These are phyloP conservation scores for Arabidopsis suecica DNA, from an alignment of 345 rosid species.

Conservation along the genomic window DNA sequence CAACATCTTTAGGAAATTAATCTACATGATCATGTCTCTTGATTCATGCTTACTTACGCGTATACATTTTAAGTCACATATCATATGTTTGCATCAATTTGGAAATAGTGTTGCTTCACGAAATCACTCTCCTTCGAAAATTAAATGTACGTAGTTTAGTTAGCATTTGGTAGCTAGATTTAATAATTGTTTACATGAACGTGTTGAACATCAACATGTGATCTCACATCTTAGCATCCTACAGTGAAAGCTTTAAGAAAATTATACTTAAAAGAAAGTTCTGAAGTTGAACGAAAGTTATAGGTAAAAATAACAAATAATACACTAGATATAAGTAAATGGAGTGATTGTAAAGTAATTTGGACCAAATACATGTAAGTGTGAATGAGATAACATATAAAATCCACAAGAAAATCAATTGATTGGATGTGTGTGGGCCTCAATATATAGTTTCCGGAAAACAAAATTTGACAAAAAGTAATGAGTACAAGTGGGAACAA, in stretches of 20 bases:
- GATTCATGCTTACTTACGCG: constrained; percentile 25
- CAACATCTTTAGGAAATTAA: constrained; percentile 15
- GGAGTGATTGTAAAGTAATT: constrained; percentile 13
- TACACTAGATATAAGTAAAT: not conserved
- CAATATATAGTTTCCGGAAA: not conserved
- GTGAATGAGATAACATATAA: constrained; percentile 22
- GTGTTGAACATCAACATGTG: not conserved
- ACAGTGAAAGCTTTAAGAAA: not conserved
- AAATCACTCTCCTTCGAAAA: constrained; percentile 5
- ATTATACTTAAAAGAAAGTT: not conserved
- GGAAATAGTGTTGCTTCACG: constrained; percentile 42
- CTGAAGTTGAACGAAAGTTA: not conserved
- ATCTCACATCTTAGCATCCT: not conserved
- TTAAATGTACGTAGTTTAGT: not conserved
- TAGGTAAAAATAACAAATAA: not conserved
- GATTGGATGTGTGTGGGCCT: constrained; percentile 30
- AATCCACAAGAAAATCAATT: constrained; percentile 17
- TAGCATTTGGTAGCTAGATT: constrained; percentile 30
- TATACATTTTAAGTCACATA: constrained; percentile 20
- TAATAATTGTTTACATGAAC: not conserved
- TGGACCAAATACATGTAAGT: not conserved
- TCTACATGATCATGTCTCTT: constrained; percentile 1
- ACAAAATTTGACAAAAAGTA: not conserved
- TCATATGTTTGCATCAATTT: constrained; percentile 15
- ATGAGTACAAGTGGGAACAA: constrained; percentile 44